Evolutionary conservation across 2,329 filamentous ascomycete species (phyloP), one percentile per base, ranked within the genome.

Genomic region (Calycina marina): DNA sequence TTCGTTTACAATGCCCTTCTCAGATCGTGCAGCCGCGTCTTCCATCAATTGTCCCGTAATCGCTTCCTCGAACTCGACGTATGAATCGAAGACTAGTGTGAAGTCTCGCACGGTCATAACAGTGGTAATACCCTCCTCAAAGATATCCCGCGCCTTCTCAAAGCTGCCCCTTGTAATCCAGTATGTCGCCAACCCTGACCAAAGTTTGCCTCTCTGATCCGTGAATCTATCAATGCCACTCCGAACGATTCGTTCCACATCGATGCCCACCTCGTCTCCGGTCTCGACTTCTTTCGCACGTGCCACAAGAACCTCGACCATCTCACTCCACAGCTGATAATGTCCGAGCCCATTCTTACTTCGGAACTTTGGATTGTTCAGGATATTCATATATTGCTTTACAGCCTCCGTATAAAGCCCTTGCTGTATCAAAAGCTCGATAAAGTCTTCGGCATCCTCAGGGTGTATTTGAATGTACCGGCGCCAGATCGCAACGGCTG

Each of bases 91-190:
- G 28, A 96, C 78, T 34, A 96, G 71, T 1, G 86, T 92, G 51
- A 98, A 98, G 58, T 98, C 90, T 35, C 90, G 77, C 27, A 98
- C 86, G 2, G 90, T 98, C 88, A 96, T 96, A 41, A 94, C 92
- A 1, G 88, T 96, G 8, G 84, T 93, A 43, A 96, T 83, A 27
- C 83, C 92, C 56, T 96, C 86, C 57, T 98, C 90, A 44, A 93
- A 96, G 3, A 92, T 68, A 54, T 98, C 90, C 42, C 92, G 68
- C 10, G 90, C 86, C 39, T 78, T 77, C 58, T 96, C 92, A 50
- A 94, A 96, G 50, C 80, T 85, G 27, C 86, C 86, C 52, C 77
- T 76, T 37, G 84, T 83, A 52, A 92, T 93, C 84, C 88, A 96
- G 58, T 96, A 98, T 3, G 88, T 90, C 26, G 90, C 90, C 31